Evolutionary conservation across 129 eudicot species (phyloP).

Genomic region (Chrysanthemum makinoi): DNA sequence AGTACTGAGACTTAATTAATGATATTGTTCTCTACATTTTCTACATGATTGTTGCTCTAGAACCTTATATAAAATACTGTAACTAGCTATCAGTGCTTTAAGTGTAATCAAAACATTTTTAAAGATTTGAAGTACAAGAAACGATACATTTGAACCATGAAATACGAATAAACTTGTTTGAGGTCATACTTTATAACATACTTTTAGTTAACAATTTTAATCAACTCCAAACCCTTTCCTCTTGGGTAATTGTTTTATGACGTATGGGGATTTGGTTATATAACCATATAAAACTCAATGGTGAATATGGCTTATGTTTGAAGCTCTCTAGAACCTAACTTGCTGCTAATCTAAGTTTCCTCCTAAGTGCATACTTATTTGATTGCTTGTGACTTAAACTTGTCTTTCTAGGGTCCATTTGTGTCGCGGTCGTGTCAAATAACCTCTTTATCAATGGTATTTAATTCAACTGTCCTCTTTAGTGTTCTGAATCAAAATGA

Average conservation of each 20-base stretch:
- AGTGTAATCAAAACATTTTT: background rate
- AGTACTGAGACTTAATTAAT: too few relatives aligned
- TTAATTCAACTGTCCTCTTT: conserved; percentile 6
- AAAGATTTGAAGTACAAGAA: too few relatives aligned
- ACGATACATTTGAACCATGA: background rate
- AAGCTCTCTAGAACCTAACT: conserved; percentile 25
- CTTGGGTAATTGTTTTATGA: conserved; percentile 11
- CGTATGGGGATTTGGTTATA: conserved; percentile 5
- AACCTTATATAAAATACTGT: background rate
- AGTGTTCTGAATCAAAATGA: conserved; percentile 3
- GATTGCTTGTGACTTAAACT: conserved; percentile 21
- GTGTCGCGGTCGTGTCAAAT: conserved; percentile 1
- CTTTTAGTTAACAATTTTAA: background rate
- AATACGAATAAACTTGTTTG: background rate
- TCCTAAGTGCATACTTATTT: conserved; percentile 18
- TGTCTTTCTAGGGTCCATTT: conserved; percentile 19
- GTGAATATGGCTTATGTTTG: conserved; percentile 24
- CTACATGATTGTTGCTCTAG: too few relatives aligned
- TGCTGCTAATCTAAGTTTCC: conserved; percentile 35
- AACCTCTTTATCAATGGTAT: conserved; percentile 4
- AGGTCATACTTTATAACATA: background rate
- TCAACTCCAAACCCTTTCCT: background rate
- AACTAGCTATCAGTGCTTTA: background rate
- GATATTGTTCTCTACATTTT: too few relatives aligned
- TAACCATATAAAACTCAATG: conserved; percentile 9